Conservation (phyloP, 2,329 filamentous ascomycete genomes). For the Aspergillus pseudonomiae region DNA sequence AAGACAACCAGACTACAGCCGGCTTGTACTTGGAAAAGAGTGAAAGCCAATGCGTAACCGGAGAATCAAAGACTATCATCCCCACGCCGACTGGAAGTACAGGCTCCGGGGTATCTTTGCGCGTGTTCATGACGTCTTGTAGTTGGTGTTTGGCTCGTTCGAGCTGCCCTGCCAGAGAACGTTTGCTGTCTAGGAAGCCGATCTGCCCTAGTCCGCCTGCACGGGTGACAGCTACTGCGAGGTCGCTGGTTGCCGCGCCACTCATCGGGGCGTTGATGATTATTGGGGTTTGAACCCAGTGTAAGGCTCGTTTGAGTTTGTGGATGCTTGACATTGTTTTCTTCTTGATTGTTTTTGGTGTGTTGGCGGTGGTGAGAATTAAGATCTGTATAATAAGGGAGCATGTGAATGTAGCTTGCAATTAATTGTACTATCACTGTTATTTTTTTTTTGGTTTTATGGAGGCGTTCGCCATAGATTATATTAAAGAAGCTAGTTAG, state of each 20-base stretch:
- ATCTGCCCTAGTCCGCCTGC: constrained; percentile 21
- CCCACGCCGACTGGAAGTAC: neutral
- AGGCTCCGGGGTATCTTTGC: neutral
- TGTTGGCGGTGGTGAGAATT: neutral
- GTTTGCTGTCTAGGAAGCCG: constrained; percentile 12
- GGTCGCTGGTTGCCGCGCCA: constrained; percentile 15
- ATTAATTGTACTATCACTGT: too few relatives aligned
- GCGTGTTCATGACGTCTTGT: neutral
- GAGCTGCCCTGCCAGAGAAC: neutral
- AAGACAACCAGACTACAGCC: constrained; percentile 20
- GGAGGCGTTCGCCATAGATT: too few relatives aligned
- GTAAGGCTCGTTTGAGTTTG: constrained; percentile 12
- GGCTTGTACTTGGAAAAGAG: constrained; percentile 18
- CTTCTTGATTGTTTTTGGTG: neutral
- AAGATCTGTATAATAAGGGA: neutral
- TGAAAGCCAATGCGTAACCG: neutral
- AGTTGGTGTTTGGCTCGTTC: constrained; percentile 4
- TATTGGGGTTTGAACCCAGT: constrained; percentile 19
- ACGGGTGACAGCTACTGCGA: constrained; percentile 17
- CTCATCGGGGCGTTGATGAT: constrained; percentile 23
- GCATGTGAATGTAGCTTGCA: neutral
- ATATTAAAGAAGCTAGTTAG: too few relatives aligned
- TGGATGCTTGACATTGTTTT: neutral
- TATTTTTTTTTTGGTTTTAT: too few relatives aligned
- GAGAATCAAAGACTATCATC: neutral